phyloP scores from a whole-genome alignment of 441 rosid genomes.

The Mallotus japonicus region DNA sequence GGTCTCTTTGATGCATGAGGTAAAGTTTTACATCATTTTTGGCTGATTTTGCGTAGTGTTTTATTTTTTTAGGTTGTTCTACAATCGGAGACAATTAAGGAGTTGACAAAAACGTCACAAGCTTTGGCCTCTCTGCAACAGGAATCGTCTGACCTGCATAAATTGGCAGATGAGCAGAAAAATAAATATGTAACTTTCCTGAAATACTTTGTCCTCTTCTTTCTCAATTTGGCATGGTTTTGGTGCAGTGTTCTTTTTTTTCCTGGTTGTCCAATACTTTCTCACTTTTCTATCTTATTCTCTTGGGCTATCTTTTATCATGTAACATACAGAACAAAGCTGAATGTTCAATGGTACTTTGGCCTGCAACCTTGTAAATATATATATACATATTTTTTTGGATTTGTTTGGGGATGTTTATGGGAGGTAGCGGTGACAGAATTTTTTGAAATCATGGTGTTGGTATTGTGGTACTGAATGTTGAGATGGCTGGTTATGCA shows the following conservation, averaged over 20 bases:
- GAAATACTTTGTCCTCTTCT: not conserved
- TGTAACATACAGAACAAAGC: not conserved
- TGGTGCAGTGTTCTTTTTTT: not conserved
- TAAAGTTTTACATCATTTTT: not conserved
- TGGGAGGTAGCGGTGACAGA: not conserved
- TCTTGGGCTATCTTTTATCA: not conserved
- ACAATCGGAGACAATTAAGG: slow-evolving; percentile 97
- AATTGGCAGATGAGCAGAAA: slow-evolving; percentile 53
- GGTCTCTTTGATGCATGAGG: not conserved
- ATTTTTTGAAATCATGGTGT: not conserved
- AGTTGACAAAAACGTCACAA: slow-evolving; percentile 84
- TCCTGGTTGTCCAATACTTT: not conserved
- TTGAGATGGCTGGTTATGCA: not conserved
- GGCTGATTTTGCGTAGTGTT: not conserved
- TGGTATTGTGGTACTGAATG: not conserved
- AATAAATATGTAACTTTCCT: slow-evolving; percentile 60
- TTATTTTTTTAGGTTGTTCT: slow-evolving; percentile 65
- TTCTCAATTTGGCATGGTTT: not conserved
- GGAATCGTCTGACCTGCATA: slow-evolving; percentile 72
- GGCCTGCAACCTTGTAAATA: not conserved
- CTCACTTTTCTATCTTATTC: not conserved
- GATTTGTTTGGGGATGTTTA: too few species aligned
- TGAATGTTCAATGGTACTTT: not conserved
- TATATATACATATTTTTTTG: too few species aligned
- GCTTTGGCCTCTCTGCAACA: slow-evolving; percentile 66